Conservation (phyloP, 1,284 basidiomycete species). For the Marasmius oreades region DNA sequence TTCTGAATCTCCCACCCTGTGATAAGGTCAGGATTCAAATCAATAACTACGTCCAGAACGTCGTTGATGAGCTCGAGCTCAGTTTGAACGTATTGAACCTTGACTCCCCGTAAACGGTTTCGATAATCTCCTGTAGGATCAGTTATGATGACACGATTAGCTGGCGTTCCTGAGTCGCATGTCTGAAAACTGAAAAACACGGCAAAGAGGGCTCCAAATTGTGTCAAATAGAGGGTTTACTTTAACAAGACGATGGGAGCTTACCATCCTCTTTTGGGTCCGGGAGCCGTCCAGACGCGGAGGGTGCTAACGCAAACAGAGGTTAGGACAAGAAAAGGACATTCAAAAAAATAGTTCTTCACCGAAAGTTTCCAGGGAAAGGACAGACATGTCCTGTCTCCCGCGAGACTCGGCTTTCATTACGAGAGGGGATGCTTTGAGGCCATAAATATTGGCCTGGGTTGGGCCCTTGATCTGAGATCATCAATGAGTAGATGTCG, state of each 20-base stretch:
- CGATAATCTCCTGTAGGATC: slow-evolving; percentile 35
- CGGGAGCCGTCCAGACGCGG: slow-evolving; percentile 61
- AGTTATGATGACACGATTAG: slow-evolving; percentile 64
- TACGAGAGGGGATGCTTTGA: slow-evolving; percentile 53
- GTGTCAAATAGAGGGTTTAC: not conserved
- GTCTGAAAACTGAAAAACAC: slow-evolving; percentile 69
- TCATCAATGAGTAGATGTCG: not conserved
- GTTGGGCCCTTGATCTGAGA: slow-evolving; percentile 76
- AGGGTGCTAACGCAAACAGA: slow-evolving; percentile 46
- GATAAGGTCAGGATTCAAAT: slow-evolving; percentile 89
- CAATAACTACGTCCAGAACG: slow-evolving; percentile 72
- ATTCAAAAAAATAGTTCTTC: slow-evolving; percentile 17
- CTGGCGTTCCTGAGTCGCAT: slow-evolving; percentile 39
- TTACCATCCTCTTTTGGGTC: slow-evolving; percentile 64
- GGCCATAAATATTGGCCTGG: slow-evolving; percentile 66
- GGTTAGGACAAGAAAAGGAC: not conserved
- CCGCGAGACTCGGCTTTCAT: slow-evolving; percentile 44
- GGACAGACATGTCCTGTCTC: slow-evolving; percentile 74
- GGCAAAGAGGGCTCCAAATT: slow-evolving; percentile 39
- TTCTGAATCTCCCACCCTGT: slow-evolving; percentile 91
- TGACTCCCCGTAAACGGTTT: slow-evolving; percentile 39
- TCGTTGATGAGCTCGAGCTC: slow-evolving; percentile 86
- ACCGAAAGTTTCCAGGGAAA: slow-evolving; percentile 88
- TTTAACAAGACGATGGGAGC: not conserved
- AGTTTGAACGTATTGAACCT: slow-evolving; percentile 54